A percentile compares a stretch with the other conserved stretches of the same genome.
Evolutionary conservation across 2,329 filamentous ascomycete species (phyloP).

Genomic region (Ophiostoma novo-ulmi): DNA sequence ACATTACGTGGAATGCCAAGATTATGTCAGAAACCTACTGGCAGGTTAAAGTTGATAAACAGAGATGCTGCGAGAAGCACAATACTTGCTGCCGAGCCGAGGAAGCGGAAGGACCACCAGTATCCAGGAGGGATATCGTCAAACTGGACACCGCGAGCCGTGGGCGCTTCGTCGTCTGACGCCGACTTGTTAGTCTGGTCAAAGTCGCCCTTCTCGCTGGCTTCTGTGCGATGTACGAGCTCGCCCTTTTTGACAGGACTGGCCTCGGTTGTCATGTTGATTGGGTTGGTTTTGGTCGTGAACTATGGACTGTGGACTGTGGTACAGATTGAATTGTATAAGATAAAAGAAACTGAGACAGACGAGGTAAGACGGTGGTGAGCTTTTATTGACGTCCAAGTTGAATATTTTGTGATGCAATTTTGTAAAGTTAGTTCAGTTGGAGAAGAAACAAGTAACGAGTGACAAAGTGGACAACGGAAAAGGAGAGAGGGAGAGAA

Average conservation of each 20-base stretch:
- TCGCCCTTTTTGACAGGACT: neutral
- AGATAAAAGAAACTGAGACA: neutral
- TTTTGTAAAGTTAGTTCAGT: neutral
- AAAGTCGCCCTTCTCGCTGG: conserved; percentile 3
- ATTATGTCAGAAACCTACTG: neutral
- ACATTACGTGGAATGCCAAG: neutral
- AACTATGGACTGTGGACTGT: neutral
- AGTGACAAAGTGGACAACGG: neutral
- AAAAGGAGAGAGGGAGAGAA: neutral
- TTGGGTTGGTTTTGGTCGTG: neutral
- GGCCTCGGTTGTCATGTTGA: neutral
- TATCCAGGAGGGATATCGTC: conserved; percentile 24
- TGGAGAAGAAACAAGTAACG: neutral
- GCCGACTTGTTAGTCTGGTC: neutral
- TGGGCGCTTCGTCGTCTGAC: conserved; percentile 15
- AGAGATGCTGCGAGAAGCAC: conserved; percentile 21
- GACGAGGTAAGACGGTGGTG: neutral
- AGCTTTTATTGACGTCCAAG: neutral
- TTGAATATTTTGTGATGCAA: neutral
- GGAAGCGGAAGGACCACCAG: conserved; percentile 24
- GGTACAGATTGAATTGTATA: neutral
- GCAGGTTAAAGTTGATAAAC: conserved; percentile 14
- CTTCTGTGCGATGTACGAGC: neutral
- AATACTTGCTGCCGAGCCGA: conserved; percentile 21
- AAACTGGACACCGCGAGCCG: conserved; percentile 20